phyloP scores from a whole-genome alignment of 257 asterid genomes.

The Lavandula angustifolia region DNA sequence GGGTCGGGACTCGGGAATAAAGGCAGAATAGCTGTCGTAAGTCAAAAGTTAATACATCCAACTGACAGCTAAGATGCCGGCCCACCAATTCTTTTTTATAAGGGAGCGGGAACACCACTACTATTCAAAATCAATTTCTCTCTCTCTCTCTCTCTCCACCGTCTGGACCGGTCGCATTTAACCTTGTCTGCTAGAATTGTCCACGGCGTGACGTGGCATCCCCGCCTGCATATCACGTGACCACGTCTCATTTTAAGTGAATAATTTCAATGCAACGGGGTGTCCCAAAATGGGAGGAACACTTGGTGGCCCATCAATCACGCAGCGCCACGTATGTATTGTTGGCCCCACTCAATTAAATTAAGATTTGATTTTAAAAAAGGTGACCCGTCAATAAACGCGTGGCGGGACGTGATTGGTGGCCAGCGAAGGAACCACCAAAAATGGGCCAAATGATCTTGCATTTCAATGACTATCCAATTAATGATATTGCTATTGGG shows the following conservation, averaged over 20 bases:
- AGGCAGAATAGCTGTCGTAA: slow-evolving; percentile 38
- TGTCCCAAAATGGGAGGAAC: no score
- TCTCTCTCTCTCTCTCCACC: slow-evolving; percentile 6
- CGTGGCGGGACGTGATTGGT: no score
- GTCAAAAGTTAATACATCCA: slow-evolving; percentile 26
- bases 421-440: no score
- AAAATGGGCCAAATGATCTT: no score
- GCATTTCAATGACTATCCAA: background rate
- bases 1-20: slow-evolving; percentile 8
- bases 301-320: no score
- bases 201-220: slow-evolving; percentile 15
- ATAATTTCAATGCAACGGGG: no score
- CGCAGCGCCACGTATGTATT: no score
- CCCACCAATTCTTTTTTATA: slow-evolving; percentile 8
- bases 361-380: no score
- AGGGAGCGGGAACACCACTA: slow-evolving; percentile 37
- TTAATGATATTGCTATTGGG: background rate
- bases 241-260: background rate
- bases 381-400: no score
- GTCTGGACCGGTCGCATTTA: slow-evolving; percentile 17
- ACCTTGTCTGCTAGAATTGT: background rate
- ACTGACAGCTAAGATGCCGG: slow-evolving; percentile 42
- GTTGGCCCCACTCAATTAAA: no score
- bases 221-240: background rate
- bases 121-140: slow-evolving; percentile 31